These are phyloP conservation scores for Sonneratia caseolaris DNA, from an alignment of 345 rosid species.

Conservation along the genomic window DNA sequence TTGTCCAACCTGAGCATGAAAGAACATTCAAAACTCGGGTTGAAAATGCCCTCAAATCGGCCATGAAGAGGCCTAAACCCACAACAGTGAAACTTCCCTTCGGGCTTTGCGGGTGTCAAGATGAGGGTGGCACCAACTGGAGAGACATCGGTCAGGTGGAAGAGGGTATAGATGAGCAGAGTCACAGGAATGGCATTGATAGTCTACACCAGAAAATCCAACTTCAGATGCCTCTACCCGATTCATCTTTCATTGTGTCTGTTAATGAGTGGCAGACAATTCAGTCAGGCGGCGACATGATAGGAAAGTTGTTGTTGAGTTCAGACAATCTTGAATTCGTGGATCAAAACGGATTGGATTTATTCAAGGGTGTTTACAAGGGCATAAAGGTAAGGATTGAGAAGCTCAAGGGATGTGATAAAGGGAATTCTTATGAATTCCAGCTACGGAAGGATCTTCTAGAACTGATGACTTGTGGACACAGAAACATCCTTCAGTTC, in stretches of 20 bases:
- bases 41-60: constrained; percentile 64
- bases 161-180: constrained; percentile 50
- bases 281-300: constrained; percentile 53
- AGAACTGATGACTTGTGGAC: constrained; percentile 92
- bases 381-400: constrained; percentile 75
- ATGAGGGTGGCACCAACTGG: constrained; percentile 50
- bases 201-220: constrained; percentile 38
- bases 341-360: constrained; percentile 60
- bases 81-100: constrained; percentile 76
- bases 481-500: constrained; percentile 71
- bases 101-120: constrained; percentile 96
- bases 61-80: constrained; percentile 55
- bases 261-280: constrained; percentile 94
- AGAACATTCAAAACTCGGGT: constrained; percentile 47
- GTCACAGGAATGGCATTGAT: constrained; percentile 38
- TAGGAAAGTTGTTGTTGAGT: constrained; percentile 75
- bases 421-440: constrained; percentile 81
- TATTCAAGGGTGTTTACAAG: constrained; percentile 65
- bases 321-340: constrained; percentile 64
- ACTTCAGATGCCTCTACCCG: constrained; percentile 69
- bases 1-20: constrained; percentile 54
- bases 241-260: constrained; percentile 51
- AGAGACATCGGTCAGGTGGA: constrained; percentile 59
- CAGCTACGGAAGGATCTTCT: constrained; percentile 71
- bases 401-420: constrained; percentile 93